Percentiles rank a stretch among this genome's conserved stretches.
phyloP scores from a whole-genome alignment of 2,329 filamentous ascomycete species.

The Aureobasidium sp. region DNA sequence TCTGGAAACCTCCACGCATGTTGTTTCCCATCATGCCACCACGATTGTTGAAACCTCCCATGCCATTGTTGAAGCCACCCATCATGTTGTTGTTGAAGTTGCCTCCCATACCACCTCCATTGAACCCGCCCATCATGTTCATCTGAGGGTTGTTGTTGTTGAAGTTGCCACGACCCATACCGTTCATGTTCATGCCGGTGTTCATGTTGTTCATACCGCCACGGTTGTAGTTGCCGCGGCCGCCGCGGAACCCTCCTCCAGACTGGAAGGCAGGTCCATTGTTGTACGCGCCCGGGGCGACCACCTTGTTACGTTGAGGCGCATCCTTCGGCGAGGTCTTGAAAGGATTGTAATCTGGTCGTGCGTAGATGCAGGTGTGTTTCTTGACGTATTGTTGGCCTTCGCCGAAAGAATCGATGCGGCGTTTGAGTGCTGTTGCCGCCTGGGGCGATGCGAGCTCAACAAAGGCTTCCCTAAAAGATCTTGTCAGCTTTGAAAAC shows the following conservation, averaged over 20 bases:
- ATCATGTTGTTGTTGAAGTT: slow-evolving; percentile 26
- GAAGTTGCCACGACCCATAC: slow-evolving; percentile 13
- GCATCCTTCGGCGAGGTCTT: slow-evolving; percentile 84
- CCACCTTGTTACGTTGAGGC: slow-evolving; percentile 51
- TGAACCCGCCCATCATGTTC: slow-evolving; percentile 15
- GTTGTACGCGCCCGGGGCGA: slow-evolving; percentile 41
- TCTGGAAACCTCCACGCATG: slow-evolving; percentile 30
- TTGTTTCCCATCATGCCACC: slow-evolving; percentile 46
- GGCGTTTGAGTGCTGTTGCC: slow-evolving; percentile 74
- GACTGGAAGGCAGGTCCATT: slow-evolving; percentile 37
- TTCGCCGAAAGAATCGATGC: slow-evolving; percentile 59
- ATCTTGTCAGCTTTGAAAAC: background rate
- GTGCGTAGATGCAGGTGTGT: slow-evolving; percentile 64
- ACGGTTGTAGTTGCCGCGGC: slow-evolving; percentile 22
- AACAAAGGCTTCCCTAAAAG: slow-evolving; percentile 61
- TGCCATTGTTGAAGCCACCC: slow-evolving; percentile 36
- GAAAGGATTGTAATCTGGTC: slow-evolving; percentile 75
- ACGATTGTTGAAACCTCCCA: slow-evolving; percentile 46
- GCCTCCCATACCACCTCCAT: slow-evolving; percentile 27
- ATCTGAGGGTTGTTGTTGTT: slow-evolving; percentile 11
- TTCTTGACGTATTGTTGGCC: slow-evolving; percentile 54
- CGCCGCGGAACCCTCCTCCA: slow-evolving; percentile 35
- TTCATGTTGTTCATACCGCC: slow-evolving; percentile 17
- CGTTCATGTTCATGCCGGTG: slow-evolving; percentile 15
- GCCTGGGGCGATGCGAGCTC: slow-evolving; percentile 79